Percentiles rank a stretch among this genome's conserved stretches.
Conservation (phyloP, 1,284 basidiomycete genomes). For the Puccinia hordei region DNA sequence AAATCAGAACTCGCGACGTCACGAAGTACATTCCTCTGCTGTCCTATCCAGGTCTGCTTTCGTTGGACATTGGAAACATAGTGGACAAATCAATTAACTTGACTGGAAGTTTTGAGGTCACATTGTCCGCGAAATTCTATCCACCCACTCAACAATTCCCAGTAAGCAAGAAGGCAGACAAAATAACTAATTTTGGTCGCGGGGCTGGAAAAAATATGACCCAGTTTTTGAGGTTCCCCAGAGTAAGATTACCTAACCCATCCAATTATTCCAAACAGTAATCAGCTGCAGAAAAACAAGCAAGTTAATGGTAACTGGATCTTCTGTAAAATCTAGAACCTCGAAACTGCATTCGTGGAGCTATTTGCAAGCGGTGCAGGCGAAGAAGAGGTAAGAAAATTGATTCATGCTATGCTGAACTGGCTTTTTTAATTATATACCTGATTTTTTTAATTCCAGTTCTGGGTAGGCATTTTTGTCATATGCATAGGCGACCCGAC, state of each 20-base stretch:
- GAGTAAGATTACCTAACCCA: conserved; percentile 2
- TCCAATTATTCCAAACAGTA: background rate
- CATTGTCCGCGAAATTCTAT: conserved; percentile 43
- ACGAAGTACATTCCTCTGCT: conserved; percentile 46
- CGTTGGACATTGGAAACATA: conserved; percentile 28
- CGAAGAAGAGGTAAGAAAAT: conserved; percentile 40
- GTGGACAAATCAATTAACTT: conserved; percentile 20
- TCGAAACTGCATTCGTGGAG: conserved; percentile 38
- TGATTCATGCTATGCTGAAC: background rate
- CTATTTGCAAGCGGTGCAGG: conserved; percentile 41
- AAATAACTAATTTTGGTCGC: conserved; percentile 22
- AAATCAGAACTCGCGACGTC: conserved; percentile 32
- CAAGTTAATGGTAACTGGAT: background rate
- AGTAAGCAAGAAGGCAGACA: conserved; percentile 17
- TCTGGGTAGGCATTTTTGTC: conserved; percentile 33
- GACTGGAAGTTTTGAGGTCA: conserved; percentile 40
- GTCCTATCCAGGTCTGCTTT: background rate
- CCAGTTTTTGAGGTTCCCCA: conserved; percentile 18
- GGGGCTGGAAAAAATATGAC: conserved; percentile 23
- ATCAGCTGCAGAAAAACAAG: background rate
- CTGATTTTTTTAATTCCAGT: conserved; percentile 3
- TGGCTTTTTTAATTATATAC: background rate
- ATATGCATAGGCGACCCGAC: background rate
- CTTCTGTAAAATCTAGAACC: conserved; percentile 22
- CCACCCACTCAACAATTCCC: conserved; percentile 23